Conservation (phyloP, 1,139 yeast genomes). For the Candida anutae region DNA sequence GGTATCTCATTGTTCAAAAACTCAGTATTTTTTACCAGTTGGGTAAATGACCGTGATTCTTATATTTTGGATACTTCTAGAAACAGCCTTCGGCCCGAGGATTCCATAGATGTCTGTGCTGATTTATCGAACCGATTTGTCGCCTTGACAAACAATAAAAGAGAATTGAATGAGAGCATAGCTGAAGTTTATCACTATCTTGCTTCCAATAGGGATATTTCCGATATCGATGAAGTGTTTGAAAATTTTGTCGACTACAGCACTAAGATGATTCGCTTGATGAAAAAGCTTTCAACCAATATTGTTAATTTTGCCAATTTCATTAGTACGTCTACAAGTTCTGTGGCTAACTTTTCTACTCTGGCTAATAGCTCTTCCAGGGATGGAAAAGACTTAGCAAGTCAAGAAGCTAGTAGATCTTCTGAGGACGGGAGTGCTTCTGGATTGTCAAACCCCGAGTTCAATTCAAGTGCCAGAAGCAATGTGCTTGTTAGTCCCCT, state of each 20-base stretch:
- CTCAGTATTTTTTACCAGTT: constrained; percentile 9
- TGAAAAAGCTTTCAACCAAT: constrained; percentile 33
- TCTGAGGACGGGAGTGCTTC: background rate
- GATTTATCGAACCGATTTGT: constrained; percentile 13
- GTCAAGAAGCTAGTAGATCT: no score
- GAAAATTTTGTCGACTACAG: constrained; percentile 41
- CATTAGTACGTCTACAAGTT: constrained; percentile 6
- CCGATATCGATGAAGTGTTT: constrained; percentile 40
- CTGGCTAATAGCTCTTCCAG: background rate
- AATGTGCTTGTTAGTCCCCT: constrained; percentile 15
- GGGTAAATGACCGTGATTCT: constrained; percentile 13
- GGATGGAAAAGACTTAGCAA: background rate
- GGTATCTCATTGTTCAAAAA: constrained; percentile 3
- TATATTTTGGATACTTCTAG: background rate
- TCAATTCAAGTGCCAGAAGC: background rate
- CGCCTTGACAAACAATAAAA: constrained; percentile 19
- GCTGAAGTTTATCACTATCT: constrained; percentile 18
- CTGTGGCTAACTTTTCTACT: constrained; percentile 3
- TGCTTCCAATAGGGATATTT: constrained; percentile 15
- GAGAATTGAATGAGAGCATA: constrained; percentile 23
- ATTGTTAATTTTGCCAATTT: constrained; percentile 23
- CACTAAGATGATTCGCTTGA: constrained; percentile 36
- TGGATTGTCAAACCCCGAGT: background rate
- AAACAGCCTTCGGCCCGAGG: constrained; percentile 1
- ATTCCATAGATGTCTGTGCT: constrained; percentile 1